Percentiles rank a stretch among this genome's conserved stretches.
Evolutionary conservation across 805 yeast species (phyloP).

Genomic region (Suhomyces sp.): DNA sequence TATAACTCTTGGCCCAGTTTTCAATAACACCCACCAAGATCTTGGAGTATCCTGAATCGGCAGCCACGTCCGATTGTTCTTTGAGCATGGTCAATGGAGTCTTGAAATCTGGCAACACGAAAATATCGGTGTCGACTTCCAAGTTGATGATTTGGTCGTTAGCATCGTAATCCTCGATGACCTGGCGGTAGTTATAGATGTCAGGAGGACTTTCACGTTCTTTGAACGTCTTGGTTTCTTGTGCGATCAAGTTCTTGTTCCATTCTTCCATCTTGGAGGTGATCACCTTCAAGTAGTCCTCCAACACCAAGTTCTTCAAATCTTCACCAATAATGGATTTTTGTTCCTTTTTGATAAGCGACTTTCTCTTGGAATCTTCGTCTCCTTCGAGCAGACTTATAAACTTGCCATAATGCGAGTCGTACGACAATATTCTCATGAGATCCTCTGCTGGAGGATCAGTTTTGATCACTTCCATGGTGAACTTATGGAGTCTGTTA

Average conservation of each 20-base stretch:
- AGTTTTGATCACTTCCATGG: slow-evolving; percentile 58
- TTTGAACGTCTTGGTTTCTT: slow-evolving; percentile 63
- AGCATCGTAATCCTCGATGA: slow-evolving; percentile 38
- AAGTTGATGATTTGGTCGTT: slow-evolving; percentile 29
- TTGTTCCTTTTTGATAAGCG: slow-evolving; percentile 36
- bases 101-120: slow-evolving; percentile 72
- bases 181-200: slow-evolving; percentile 53
- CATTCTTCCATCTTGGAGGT: slow-evolving; percentile 78
- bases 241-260: slow-evolving; percentile 65
- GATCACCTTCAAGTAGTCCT: slow-evolving; percentile 73
- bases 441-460: slow-evolving; percentile 82
- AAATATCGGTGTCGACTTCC: slow-evolving; percentile 43
- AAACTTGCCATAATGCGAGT: slow-evolving; percentile 55
- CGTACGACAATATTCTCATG: slow-evolving; percentile 72
- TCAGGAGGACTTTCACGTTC: slow-evolving; percentile 74
- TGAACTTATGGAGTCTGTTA: slow-evolving; percentile 56
- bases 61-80: slow-evolving; percentile 88
- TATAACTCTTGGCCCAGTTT: slow-evolving; percentile 61
- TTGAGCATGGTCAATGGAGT: slow-evolving; percentile 77
- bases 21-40: slow-evolving; percentile 76
- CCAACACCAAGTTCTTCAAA: slow-evolving; percentile 66
- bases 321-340: slow-evolving; percentile 66
- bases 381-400: slow-evolving; percentile 21
- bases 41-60: slow-evolving; percentile 77
- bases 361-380: slow-evolving; percentile 10